Percentiles rank a stretch among this genome's conserved stretches.
phyloP scores from a whole-genome alignment of 768 basidiomycete genomes.

The Dendrothele bispora region DNA sequence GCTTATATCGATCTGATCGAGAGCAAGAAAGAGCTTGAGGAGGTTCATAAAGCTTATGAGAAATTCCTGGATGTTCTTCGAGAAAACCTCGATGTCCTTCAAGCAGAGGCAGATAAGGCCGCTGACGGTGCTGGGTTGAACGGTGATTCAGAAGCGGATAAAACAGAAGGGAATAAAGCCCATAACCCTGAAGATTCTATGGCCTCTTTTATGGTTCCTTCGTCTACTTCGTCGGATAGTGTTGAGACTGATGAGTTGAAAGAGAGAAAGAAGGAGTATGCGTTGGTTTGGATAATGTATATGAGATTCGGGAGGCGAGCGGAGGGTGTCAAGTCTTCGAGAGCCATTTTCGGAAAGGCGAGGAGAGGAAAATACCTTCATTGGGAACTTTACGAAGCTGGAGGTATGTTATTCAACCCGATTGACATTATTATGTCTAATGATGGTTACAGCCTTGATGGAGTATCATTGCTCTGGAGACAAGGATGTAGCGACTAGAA shows the following conservation, averaged over 20 bases:
- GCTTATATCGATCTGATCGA: conserved; percentile 79
- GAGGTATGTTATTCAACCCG: conserved; percentile 51
- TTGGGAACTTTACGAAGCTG: conserved; percentile 94
- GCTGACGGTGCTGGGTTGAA: too few species aligned
- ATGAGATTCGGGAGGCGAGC: conserved; percentile 91
- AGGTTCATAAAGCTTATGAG: conserved; percentile 72
- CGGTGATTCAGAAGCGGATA: too few species aligned
- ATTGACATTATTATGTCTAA: conserved; percentile 4
- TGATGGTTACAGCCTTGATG: conserved; percentile 66
- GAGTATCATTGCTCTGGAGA: conserved; percentile 91
- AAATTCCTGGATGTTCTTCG: conserved; percentile 69
- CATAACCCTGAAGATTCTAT: conserved; percentile 26
- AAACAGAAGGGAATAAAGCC: conserved; percentile 20
- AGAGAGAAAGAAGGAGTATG: conserved; percentile 62
- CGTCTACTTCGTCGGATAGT: not conserved
- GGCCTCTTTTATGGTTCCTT: too few species aligned
- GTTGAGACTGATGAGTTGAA: not conserved
- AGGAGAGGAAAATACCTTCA: conserved; percentile 72
- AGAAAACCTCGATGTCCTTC: conserved; percentile 60
- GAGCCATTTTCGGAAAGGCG: conserved; percentile 79
- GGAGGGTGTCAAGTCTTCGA: conserved; percentile 80
- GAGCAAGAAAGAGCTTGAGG: conserved; percentile 56
- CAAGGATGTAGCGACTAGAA: conserved; percentile 76
- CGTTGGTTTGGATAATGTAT: conserved; percentile 84
- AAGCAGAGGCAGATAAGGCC: conserved; percentile 27